Evolutionary conservation across 2,329 filamentous ascomycete genomes (phyloP), one percentile per base, ranked within the genome.

Genomic region (Sporothrix mexicana): DNA sequence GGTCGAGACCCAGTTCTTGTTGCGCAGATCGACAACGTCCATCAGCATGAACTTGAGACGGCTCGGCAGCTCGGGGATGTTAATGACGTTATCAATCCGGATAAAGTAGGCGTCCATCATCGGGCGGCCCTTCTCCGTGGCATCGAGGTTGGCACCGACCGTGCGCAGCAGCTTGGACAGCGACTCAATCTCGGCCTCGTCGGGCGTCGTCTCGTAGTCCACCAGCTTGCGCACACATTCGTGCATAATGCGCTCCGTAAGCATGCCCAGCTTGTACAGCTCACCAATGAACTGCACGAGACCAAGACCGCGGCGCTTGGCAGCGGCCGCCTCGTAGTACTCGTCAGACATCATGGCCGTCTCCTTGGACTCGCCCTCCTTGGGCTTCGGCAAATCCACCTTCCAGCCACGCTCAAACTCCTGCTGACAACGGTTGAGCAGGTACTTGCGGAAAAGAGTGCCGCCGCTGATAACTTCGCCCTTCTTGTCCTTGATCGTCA

Each of bases 361-460:
- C 80, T 97, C 95, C 49, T 89, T 86, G 73, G 90, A 91, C 78
- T 97, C 93, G 73, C 90, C 92, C 78, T 97, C 93, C 74, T 85
- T 81, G 59, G 92, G 91, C 81, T 92, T 88, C 30, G 94, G 93
- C 62, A 98, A 85, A 80, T 97, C 94, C 79, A 92, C 85, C 83
- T 97, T 94, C 96, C 96, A 99, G 77, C 96, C 96, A 78, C 94
- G 94, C 86, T 99, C 95, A 80, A 99, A 99, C 82, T 99, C 96
- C 81, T 98, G 95, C 83, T 99, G 96, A 83, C 96, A 99, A 78
- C 96, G 91, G 87, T 98, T 99, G 80, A 99, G 92, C 47, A 99
- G 88, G 82, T 99, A 99, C 85, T 99, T 99, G 79, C 96, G 90
- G 93, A 99, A 99, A 43, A 99, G 86, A 77, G 93, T 94, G 78